phyloP scores from a whole-genome alignment of 768 basidiomycete genomes.

The Imleria badia region DNA sequence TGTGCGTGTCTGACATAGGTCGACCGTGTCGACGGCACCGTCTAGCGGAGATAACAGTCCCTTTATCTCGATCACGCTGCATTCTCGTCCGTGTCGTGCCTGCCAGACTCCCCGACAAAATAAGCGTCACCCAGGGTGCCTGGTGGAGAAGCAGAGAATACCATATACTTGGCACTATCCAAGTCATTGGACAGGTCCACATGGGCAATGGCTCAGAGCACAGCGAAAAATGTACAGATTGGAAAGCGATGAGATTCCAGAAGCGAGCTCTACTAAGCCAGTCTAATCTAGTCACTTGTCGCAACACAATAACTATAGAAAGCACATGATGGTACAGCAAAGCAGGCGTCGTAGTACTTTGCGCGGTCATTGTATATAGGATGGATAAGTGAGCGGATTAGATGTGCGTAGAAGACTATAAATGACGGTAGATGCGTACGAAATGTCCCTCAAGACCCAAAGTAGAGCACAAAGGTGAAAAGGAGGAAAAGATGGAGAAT shows the following conservation, averaged over 20 bases:
- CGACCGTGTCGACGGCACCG: conserved; percentile 6
- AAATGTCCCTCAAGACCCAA: conserved; percentile 13
- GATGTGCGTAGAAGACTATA: conserved; percentile 26
- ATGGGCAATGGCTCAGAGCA: conserved; percentile 49
- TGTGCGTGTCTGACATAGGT: conserved; percentile 1
- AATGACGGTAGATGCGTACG: conserved; percentile 20
- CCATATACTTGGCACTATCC: conserved; percentile 44
- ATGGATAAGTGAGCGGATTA: conserved; percentile 38
- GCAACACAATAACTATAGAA: conserved; percentile 32
- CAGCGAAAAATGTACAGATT: conserved; percentile 37
- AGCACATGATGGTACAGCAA: conserved; percentile 36
- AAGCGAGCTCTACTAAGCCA: conserved; percentile 7
- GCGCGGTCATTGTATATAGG: conserved; percentile 32
- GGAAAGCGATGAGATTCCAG: conserved; percentile 37
- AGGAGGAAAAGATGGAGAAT: conserved; percentile 4
- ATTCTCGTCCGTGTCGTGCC: conserved; percentile 54
- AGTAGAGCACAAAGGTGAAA: conserved; percentile 10
- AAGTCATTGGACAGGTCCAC: conserved; percentile 6
- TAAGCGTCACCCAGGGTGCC: conserved; percentile 43
- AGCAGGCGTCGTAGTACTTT: conserved; percentile 22
- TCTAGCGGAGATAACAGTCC: conserved; percentile 4
- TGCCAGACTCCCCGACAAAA: conserved; percentile 32
- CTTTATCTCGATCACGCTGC: conserved; percentile 23
- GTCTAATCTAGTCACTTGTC: conserved; percentile 35
- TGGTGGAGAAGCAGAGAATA: conserved; percentile 52